Conservation (phyloP, 1,139 yeast genomes). For the Kodamaea fungicola region DNA sequence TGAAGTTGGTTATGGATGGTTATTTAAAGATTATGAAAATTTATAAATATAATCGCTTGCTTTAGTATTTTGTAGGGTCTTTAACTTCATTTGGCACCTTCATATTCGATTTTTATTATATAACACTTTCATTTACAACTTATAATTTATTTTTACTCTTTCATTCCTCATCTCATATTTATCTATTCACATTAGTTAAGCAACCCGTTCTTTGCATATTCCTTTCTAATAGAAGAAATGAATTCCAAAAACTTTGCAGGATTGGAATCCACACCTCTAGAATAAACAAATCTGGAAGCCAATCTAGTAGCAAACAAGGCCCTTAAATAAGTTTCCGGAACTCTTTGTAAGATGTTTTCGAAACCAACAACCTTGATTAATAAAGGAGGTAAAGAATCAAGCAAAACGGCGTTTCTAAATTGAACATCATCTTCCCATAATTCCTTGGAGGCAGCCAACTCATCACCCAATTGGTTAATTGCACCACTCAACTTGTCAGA, state of each 20-base stretch:
- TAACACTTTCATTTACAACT: no score
- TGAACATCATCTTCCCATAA: slow-evolving; percentile 79
- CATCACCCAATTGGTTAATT: slow-evolving; percentile 87
- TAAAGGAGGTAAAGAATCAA: slow-evolving; percentile 75
- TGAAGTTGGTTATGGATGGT: no score
- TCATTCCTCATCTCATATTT: background rate
- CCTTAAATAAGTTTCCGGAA: slow-evolving; percentile 83
- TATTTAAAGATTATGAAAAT: no score
- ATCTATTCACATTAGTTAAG: slow-evolving; percentile 13
- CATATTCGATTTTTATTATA: no score
- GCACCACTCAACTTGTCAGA: slow-evolving; percentile 84
- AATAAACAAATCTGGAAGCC: slow-evolving; percentile 86
- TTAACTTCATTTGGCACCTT: no score
- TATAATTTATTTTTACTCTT: no score
- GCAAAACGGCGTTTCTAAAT: slow-evolving; percentile 74
- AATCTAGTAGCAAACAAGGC: slow-evolving; percentile 90
- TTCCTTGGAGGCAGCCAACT: slow-evolving; percentile 75
- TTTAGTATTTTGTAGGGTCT: no score
- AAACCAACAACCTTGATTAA: slow-evolving; percentile 75
- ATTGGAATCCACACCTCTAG: slow-evolving; percentile 76
- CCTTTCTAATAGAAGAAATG: slow-evolving; percentile 47
- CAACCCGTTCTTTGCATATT: slow-evolving; percentile 30
- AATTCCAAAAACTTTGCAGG: slow-evolving; percentile 83
- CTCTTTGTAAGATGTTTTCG: slow-evolving; percentile 65
- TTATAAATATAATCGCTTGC: no score